Evolutionary conservation across 139 green algal genomes (phyloP), one percentile per base, ranked within the genome.

Genomic region (Chlorella sorokiniana): DNA sequence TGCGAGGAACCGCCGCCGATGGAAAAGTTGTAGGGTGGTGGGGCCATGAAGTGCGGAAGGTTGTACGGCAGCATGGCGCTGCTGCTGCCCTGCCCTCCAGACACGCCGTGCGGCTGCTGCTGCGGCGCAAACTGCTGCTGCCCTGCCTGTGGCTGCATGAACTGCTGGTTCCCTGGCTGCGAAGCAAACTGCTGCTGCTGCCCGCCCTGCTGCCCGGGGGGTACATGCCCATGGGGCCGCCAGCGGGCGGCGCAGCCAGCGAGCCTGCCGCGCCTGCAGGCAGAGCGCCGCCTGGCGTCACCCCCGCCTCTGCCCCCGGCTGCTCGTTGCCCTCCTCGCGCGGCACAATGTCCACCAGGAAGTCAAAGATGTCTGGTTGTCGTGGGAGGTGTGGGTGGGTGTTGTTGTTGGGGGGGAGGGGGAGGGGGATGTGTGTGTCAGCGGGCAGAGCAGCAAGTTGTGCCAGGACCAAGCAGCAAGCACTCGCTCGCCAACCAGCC

Each of bases 341-440:
- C 0, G 96, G 96, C 35, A 99, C 96, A 33, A 98, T 96, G 83
- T 99, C 96, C 9, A 98, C 91, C 84, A 99, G 81, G 78, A 99
- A 99, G 83, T 99, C 96, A 75, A 97, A 98, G 41, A 99, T 95
- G 45, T 99, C 96, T 79, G 73, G 33, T 33, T n/a, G n/a, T n/a
- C n/a, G n/a, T n/a, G n/a, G n/a, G n/a, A n/a, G n/a, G n/a, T n/a
- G n/a, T n/a, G n/a, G 25, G n/a, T 31, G 40, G 67, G 23, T 23
- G 67, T 8, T 23, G 8, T 38, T 1, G 23, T 25, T 25, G 54
- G 31, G 54, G 54, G 22, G 65, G 14, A 51, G 63, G 33, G 33
- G 35, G 35, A 25, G 6, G 1, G 38, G 37, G 35, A 3, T 22
- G 62, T 31, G 23, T 69, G 62, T 23, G 31, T 23, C 62, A 69